These are phyloP conservation scores for Trametes meyenii DNA, from an alignment of 768 basidiomycete species.

Conservation along the genomic window DNA sequence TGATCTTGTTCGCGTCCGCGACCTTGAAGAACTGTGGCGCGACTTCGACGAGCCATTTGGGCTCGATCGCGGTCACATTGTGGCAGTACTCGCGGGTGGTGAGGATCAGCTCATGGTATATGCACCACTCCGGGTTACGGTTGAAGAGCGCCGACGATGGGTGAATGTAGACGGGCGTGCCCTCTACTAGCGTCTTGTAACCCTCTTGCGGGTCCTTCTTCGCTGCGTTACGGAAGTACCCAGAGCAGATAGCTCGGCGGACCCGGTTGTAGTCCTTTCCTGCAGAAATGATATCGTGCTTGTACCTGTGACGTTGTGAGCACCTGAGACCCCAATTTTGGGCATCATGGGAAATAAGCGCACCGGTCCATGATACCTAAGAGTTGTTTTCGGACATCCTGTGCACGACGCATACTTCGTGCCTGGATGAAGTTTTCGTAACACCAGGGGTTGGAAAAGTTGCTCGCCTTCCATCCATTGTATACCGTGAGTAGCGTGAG, in stretches of 20 bases:
- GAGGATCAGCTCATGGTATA: constrained; percentile 94
- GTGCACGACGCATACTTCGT: constrained; percentile 93
- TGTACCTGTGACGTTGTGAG: constrained; percentile 62
- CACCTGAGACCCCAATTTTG: not conserved
- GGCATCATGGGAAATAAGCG: constrained; percentile 29
- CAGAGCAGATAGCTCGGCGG: constrained; percentile 94
- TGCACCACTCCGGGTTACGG: constrained; percentile 92
- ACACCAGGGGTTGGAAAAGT: constrained; percentile 98
- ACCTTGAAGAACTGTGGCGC: constrained; percentile 99
- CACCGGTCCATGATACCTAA: constrained; percentile 99
- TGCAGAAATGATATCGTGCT: constrained; percentile 93
- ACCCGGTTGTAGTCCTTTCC: constrained; percentile 92
- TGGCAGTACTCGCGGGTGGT: constrained; percentile 96
- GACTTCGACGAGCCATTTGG: constrained; percentile 97
- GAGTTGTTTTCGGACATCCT: constrained; percentile 97
- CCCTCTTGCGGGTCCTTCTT: constrained; percentile 99
- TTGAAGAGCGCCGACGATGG: constrained; percentile 97
- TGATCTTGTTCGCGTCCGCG: constrained; percentile 96
- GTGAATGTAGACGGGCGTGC: constrained; percentile 99
- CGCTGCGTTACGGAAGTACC: constrained; percentile 97
- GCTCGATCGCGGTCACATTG: constrained; percentile 93
- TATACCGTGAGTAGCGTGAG: constrained; percentile 91
- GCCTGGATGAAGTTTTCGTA: constrained; percentile 99
- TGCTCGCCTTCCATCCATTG: constrained; percentile 97
- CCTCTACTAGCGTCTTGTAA: constrained; percentile 96